phyloP scores from a whole-genome alignment of 768 basidiomycete genomes.

The Tulasnella sp. region DNA sequence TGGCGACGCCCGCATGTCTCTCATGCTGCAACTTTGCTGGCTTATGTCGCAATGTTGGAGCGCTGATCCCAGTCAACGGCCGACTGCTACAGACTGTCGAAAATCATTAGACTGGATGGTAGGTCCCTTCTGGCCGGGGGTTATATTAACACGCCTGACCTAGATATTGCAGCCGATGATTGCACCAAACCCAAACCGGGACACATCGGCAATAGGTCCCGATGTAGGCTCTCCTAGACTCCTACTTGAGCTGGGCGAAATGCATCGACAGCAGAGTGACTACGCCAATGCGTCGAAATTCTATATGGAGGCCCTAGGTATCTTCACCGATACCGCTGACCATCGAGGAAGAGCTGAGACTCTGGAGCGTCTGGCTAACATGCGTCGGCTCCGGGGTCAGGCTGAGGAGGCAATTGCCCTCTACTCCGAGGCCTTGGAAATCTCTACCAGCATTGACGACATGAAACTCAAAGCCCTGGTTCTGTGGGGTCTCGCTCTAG shows the following conservation, averaged over 20 bases:
- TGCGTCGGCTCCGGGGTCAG: neutral
- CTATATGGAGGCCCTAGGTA: neutral
- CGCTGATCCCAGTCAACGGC: neutral
- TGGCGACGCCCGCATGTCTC: neutral
- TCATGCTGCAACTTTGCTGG: neutral
- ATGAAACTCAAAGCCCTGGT: neutral
- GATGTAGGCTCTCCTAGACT: neutral
- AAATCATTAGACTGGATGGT: neutral
- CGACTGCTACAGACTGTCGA: neutral
- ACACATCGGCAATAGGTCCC: neutral
- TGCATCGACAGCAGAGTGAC: neutral
- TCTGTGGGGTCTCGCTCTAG: neutral
- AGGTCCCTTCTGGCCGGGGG: neutral
- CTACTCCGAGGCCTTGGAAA: neutral
- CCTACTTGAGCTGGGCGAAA: neutral
- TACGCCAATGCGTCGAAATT: neutral
- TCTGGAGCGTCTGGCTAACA: neutral
- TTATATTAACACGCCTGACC: neutral
- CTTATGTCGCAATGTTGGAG: neutral
- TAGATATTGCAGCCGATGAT: neutral
- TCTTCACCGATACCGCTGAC: neutral
- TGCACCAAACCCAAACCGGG: neutral
- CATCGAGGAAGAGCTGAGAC: neutral
- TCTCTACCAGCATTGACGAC: neutral
- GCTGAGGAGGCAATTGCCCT: neutral